phyloP scores from a whole-genome alignment of 106 monocot genomes.

The Cymbidium sinense region DNA sequence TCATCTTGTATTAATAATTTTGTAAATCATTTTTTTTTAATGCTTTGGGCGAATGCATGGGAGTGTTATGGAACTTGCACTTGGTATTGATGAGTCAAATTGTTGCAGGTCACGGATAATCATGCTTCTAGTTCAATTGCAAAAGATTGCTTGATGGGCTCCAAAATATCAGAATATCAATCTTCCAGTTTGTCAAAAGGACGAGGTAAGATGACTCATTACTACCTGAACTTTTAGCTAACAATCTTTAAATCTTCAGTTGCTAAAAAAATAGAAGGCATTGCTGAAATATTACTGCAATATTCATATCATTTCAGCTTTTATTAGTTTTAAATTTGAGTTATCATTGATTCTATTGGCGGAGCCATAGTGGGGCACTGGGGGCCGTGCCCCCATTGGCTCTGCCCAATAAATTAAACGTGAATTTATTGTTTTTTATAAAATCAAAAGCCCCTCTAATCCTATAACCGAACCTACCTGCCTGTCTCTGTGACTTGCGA shows the following conservation, averaged over 20 bases:
- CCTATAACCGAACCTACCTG: no score
- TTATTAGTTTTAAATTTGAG: background rate
- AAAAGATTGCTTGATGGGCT: slow-evolving; percentile 9
- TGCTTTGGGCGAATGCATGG: background rate
- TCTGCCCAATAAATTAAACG: no score
- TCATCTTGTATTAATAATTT: background rate
- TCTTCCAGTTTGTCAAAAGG: slow-evolving; percentile 4
- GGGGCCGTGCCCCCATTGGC: no score
- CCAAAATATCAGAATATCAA: slow-evolving; percentile 12
- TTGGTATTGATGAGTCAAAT: background rate
- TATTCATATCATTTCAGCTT: background rate
- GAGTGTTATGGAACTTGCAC: background rate
- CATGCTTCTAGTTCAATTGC: slow-evolving; percentile 6
- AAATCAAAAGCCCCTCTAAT: no score
- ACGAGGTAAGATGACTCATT: background rate
- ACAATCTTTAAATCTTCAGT: background rate
- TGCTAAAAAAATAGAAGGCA: background rate
- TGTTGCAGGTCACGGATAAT: slow-evolving; percentile 14
- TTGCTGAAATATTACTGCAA: background rate
- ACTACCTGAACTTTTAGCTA: background rate
- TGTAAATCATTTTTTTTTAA: background rate
- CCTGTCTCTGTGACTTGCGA: no score
- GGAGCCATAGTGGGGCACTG: no score
- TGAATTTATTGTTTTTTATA: no score
- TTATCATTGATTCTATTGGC: background rate